Conservation (phyloP, 1,284 basidiomycete species). For the Anthracocystis walkeri region DNA sequence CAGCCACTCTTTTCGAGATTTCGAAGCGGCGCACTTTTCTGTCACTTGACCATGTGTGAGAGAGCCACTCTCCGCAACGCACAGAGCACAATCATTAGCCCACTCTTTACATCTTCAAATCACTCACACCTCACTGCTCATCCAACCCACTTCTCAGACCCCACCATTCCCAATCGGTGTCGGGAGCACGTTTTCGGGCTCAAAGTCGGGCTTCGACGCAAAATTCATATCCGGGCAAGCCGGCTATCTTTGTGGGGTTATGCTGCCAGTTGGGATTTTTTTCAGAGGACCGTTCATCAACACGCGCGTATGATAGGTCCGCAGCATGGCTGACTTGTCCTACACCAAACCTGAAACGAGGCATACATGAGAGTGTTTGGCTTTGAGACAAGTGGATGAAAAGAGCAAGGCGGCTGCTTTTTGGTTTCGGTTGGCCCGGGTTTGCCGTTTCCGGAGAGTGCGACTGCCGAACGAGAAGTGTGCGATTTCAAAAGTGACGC, state of each 20-base stretch:
- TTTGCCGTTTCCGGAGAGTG: conserved; percentile 8
- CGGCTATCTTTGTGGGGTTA: conserved; percentile 5
- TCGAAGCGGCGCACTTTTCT: not conserved
- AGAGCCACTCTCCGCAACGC: not conserved
- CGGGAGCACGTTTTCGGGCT: not conserved
- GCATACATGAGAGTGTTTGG: not conserved
- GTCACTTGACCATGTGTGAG: conserved; percentile 4
- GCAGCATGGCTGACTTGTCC: not conserved
- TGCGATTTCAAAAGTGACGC: not conserved
- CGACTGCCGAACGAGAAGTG: conserved; percentile 2
- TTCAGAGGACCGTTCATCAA: no score
- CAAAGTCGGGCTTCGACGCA: not conserved
- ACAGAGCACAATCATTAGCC: not conserved
- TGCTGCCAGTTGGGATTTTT: conserved; percentile 1
- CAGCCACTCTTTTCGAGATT: not conserved
- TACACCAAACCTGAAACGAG: not conserved
- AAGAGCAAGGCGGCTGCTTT: not conserved
- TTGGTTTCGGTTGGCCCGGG: not conserved
- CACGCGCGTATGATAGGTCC: not conserved
- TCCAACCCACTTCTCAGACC: no score
- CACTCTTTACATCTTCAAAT: no score
- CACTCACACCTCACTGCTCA: no score
- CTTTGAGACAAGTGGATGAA: not conserved
- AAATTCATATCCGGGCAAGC: not conserved
- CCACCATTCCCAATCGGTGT: no score